phyloP scores from a whole-genome alignment of 163 green algal genomes.

The Chloroidium sp. region DNA sequence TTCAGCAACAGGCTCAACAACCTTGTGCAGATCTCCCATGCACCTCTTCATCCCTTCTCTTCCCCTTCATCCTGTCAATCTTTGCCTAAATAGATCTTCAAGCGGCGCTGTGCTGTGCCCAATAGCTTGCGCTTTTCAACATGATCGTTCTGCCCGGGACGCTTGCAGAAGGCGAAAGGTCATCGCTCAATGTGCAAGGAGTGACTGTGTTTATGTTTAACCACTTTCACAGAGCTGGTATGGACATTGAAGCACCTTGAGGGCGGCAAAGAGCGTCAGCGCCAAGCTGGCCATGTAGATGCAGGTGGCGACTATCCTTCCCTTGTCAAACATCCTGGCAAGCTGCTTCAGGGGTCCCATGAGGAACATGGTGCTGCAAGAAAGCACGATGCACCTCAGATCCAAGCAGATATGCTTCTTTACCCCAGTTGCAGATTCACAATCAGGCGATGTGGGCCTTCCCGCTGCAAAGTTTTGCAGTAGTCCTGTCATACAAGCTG shows the following conservation, averaged over 20 bases:
- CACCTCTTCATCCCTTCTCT: not conserved
- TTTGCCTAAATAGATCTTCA: not conserved
- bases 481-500: too few relatives aligned
- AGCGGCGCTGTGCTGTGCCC: not conserved
- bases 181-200: not conserved
- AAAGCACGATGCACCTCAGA: too few relatives aligned
- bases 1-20: not conserved
- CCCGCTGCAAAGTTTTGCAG: not conserved
- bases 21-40: not conserved
- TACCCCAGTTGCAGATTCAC: not conserved
- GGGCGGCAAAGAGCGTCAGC: conserved; percentile 24
- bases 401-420: not conserved
- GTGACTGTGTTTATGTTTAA: not conserved
- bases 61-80: not conserved
- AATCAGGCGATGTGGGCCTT: not conserved
- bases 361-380: conserved; percentile 37
- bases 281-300: conserved; percentile 26
- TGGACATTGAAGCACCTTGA: conserved; percentile 3
- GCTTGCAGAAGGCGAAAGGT: not conserved
- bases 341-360: conserved; percentile 39
- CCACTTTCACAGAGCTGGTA: not conserved
- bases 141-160: conserved; percentile 2
- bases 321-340: conserved; percentile 39
- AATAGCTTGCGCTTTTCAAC: not conserved
- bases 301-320: conserved; percentile 23